Percentiles rank a stretch among this genome's conserved stretches.
Evolutionary conservation across 768 basidiomycete genomes (phyloP).

Genomic region (Chalciporus pseudorubinellus): DNA sequence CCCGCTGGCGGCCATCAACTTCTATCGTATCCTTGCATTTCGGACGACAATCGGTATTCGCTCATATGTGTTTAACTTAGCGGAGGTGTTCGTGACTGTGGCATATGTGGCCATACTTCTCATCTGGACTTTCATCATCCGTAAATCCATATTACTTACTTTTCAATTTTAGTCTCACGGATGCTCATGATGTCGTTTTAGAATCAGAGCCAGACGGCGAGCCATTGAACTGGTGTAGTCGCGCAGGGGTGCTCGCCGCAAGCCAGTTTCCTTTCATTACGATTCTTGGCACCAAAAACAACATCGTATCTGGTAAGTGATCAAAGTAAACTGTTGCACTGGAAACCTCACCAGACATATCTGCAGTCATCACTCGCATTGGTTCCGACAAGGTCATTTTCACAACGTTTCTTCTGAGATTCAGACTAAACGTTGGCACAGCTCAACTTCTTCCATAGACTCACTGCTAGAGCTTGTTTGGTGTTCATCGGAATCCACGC

Average conservation of each 20-base stretch:
- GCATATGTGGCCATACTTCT: conserved; percentile 39
- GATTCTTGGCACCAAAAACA: conserved; percentile 44
- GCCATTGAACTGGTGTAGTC: conserved; percentile 33
- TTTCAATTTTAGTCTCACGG: not conserved
- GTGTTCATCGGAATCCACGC: conserved; percentile 51
- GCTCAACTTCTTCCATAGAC: conserved; percentile 44
- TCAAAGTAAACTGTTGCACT: not conserved
- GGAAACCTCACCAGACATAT: not conserved
- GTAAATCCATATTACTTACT: conserved; percentile 22
- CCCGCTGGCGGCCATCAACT: conserved; percentile 32
- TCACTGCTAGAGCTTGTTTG: conserved; percentile 43
- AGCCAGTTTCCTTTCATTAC: conserved; percentile 41
- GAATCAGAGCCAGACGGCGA: conserved; percentile 20
- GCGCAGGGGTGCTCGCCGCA: conserved; percentile 30
- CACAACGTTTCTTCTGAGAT: not conserved
- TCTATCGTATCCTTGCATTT: conserved; percentile 37
- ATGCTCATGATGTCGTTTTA: conserved; percentile 4
- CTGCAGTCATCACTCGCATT: conserved; percentile 21
- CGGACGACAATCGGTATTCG: conserved; percentile 35
- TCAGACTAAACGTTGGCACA: conserved; percentile 4
- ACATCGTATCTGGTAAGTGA: conserved; percentile 19
- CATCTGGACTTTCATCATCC: conserved; percentile 36
- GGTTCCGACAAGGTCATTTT: conserved; percentile 20
- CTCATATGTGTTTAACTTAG: conserved; percentile 39
- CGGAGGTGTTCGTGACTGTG: conserved; percentile 38